Conservation (phyloP, 805 yeast species). For the Candida silvicultrix region DNA sequence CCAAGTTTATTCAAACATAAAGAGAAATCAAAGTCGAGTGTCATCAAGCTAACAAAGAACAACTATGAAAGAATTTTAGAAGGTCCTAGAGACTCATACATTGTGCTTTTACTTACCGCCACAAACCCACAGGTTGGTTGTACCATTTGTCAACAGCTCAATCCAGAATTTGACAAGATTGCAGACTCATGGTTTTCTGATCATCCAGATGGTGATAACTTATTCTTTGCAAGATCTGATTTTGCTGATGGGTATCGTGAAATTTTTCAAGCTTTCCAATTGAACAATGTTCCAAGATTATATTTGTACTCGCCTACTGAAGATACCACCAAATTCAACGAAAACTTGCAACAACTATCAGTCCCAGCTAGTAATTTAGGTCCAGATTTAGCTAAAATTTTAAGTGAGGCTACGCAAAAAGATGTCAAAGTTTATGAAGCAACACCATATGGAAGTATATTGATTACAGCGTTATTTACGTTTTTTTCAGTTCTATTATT, state of each 20-base stretch:
- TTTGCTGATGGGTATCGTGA: slow-evolving; percentile 50
- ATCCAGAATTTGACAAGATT: slow-evolving; percentile 52
- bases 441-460: slow-evolving; percentile 29
- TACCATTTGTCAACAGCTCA: slow-evolving; percentile 62
- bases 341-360: slow-evolving; percentile 22
- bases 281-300: slow-evolving; percentile 76
- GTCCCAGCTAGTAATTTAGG: slow-evolving; percentile 30
- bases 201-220: slow-evolving; percentile 47
- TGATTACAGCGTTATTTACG: slow-evolving; percentile 27
- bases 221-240: slow-evolving; percentile 75
- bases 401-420: slow-evolving; percentile 19
- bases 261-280: slow-evolving; percentile 32
- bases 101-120: slow-evolving; percentile 70
- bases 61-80: slow-evolving; percentile 51
- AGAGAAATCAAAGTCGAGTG: slow-evolving; percentile 25
- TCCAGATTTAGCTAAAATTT: slow-evolving; percentile 19
- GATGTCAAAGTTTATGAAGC: slow-evolving; percentile 27
- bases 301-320: slow-evolving; percentile 52
- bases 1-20: slow-evolving; percentile 21
- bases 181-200: slow-evolving; percentile 60
- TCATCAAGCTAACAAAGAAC: slow-evolving; percentile 48
- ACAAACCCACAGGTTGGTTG: slow-evolving; percentile 71
- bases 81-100: slow-evolving; percentile 63
- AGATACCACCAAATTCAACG: slow-evolving; percentile 31
- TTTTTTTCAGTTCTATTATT: slow-evolving; percentile 27